Evolutionary conservation across 768 basidiomycete species (phyloP), one percentile per base, ranked within the genome.

Genomic region (Rhodocollybia butyracea): DNA sequence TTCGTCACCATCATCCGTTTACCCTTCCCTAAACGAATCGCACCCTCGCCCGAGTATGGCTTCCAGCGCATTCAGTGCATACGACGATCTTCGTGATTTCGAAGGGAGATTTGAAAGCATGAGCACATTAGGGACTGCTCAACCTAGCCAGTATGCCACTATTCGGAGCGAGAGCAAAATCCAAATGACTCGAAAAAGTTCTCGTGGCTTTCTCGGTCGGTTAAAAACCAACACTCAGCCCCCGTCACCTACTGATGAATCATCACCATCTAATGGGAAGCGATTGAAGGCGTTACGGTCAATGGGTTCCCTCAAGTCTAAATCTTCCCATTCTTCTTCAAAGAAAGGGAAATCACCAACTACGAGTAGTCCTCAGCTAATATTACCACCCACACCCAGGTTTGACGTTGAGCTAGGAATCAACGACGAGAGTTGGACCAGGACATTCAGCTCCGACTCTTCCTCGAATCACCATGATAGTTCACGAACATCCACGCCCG

Each of bases 51-150:
- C 85, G 46, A 93, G 91, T 60, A 69, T 84, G n/a, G 82, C 79
- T 15, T 87, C 88, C 2, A 83, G 84, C 62, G 74, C 76, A 30
- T 90, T 89, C 68, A 91, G 89, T 64, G 91, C 93, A 60, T 94
- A 94, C 59, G 91, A 94, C 58, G 91, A 94, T 70, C 69, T 94
- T 45, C 77, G 83, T 21, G 91, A 94, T 65, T 94, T 94, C 51
- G 88, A 92, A 30, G 91, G 91, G 39, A 80, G 88, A 8, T 94
- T 93, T 59, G 89, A 88, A 61, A 92, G 91, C 63, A 78, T 76
- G 57, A 91, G 88, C 64, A 91, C 89, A 0, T 68, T 91, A 8
- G 86, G 80, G 7, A 76, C 76, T 34, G 76, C 76, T 29, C 41
- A 43, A 36, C 42, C 68, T 67, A 24, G 6, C 36, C 47, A 48